A percentile compares a stretch with the other conserved stretches of the same genome.
These are phyloP conservation scores for Hanseniaspora gamundiae DNA, from an alignment of 1,139 yeast species.

Conservation along the genomic window DNA sequence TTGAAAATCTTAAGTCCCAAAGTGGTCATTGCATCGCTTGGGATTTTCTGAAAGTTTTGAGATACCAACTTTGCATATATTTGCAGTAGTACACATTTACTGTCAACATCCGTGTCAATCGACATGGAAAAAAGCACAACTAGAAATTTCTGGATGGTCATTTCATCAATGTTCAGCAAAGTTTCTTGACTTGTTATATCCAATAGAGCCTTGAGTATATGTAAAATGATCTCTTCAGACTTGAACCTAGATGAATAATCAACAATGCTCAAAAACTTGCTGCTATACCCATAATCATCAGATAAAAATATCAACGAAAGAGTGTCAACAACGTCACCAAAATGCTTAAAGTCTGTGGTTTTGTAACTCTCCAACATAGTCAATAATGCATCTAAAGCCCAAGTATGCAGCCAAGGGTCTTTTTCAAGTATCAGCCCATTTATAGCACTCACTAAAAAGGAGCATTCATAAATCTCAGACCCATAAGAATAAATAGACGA, in stretches of 20 bases:
- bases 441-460: constrained; percentile 42
- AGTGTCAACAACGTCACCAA: background rate
- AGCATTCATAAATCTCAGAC: constrained; percentile 32
- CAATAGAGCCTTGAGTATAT: background rate
- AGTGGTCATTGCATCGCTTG: background rate
- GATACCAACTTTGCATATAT: constrained; percentile 18
- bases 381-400: constrained; percentile 51
- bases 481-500: constrained; percentile 45
- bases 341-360: background rate
- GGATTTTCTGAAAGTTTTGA: background rate
- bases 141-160: constrained; percentile 15
- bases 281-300: constrained; percentile 5
- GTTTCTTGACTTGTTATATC: background rate
- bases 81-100: constrained; percentile 18
- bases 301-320: constrained; percentile 13
- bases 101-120: constrained; percentile 14
- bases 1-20: background rate
- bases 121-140: constrained; percentile 19
- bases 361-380: constrained; percentile 32
- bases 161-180: constrained; percentile 20
- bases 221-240: background rate
- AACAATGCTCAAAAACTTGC: background rate
- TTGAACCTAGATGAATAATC: background rate
- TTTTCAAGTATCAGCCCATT: constrained; percentile 62
- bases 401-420: constrained; percentile 70